Evolutionary conservation across 2,329 filamentous ascomycete species (phyloP), one percentile per base, ranked within the genome.

Genomic region (Fusarium zealandicum): DNA sequence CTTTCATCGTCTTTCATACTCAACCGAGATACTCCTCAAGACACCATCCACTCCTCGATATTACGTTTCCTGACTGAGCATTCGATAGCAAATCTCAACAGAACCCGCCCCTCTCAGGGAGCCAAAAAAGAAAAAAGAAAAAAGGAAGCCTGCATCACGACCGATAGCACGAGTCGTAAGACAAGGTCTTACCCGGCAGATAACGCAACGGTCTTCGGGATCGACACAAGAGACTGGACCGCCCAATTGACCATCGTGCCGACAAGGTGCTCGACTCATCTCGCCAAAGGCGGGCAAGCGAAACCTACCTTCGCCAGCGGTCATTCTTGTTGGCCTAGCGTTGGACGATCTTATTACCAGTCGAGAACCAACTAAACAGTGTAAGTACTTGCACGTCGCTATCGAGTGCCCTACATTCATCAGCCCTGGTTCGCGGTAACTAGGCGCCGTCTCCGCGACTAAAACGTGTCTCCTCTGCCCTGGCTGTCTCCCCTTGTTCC

Each of bases 191-290:
- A 38, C 36, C 39, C 33, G 49, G 18, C 7, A 55, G 32, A 42
- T 50, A 32, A 31, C 20, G 43, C n/a, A 18, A 39, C 54, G 35
- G 44, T 42, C 28, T 39, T 40, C 2, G 28, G 22, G 39, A 46
- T 57, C 45, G 39, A 52, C 42, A 33, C n/a, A n/a, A n/a, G n/a
- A n/a, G n/a, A n/a, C n/a, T n/a, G n/a, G n/a, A n/a, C n/a, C n/a
- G n/a, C n/a, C n/a, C n/a, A n/a, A n/a, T n/a, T 32, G 25, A 50
- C 53, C 36, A 50, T 37, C 38, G 27, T 50, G 28, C 61, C 52
- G 55, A 58, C 58, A 60, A 66, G 63, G 61, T 66, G 38, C 46
- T 47, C 47, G 42, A 28, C 35, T 54, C 42, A 40, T 36, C 42
- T 40, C 36, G 40, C 17, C 2, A 27, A 16, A 16, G 37, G 20